Percentiles rank a stretch among this genome's conserved stretches.
Evolutionary conservation across 176 grass and related monocot genomes (phyloP).

Genomic region (Triticum turgidum): DNA sequence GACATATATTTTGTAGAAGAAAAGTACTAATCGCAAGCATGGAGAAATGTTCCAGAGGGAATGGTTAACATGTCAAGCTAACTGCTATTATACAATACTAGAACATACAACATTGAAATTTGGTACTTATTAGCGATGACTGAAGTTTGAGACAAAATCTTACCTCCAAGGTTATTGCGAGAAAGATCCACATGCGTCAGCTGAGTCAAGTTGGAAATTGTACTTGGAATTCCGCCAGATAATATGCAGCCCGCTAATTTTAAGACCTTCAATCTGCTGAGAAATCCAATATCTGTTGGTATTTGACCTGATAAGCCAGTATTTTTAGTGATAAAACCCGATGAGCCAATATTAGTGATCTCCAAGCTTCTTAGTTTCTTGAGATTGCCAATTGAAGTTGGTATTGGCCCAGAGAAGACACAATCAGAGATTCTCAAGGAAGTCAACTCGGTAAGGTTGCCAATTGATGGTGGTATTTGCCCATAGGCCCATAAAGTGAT

Average conservation of each 20-base stretch:
- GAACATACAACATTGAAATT: too few species aligned
- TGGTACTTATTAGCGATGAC: too few species aligned
- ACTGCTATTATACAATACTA: too few species aligned
- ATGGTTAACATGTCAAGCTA: too few species aligned
- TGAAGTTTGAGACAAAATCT: neutral
- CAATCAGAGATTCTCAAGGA: slow-evolving; percentile 18
- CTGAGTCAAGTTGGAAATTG: slow-evolving; percentile 18
- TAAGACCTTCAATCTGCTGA: neutral
- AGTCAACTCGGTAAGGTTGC: slow-evolving; percentile 7
- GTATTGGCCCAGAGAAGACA: neutral
- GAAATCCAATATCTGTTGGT: neutral
- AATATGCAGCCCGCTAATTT: neutral
- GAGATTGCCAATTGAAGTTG: neutral
- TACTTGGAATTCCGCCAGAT: slow-evolving; percentile 22
- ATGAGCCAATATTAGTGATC: neutral
- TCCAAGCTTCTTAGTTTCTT: neutral
- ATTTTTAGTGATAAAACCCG: neutral
- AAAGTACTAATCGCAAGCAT: too few species aligned
- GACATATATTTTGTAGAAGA: too few species aligned
- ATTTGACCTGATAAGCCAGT: neutral
- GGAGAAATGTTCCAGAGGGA: too few species aligned
- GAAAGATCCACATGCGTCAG: slow-evolving; percentile 31
- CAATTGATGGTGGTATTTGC: neutral
- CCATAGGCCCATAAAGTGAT: neutral
- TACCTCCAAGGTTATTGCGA: slow-evolving; percentile 17